Percentiles rank a stretch among this genome's conserved stretches.
phyloP scores from a whole-genome alignment of 305 asterid genomes.

The Solanum hybrid region DNA sequence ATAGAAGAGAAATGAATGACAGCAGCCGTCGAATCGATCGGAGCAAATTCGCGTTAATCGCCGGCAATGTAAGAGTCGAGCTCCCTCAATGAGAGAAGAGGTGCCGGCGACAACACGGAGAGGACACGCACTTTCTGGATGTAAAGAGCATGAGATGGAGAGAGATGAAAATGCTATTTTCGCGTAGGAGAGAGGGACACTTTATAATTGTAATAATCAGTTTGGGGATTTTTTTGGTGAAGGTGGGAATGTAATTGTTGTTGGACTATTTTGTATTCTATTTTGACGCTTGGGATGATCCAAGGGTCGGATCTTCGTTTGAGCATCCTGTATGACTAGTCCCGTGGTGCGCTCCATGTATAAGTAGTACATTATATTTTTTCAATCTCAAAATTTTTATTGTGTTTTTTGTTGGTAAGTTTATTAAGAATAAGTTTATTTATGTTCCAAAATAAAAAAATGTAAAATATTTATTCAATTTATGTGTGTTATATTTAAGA shows the following conservation, averaged over 20 bases:
- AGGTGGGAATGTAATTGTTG: neutral
- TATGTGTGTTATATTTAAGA: neutral
- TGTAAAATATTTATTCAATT: neutral
- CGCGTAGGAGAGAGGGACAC: neutral
- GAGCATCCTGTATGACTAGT: neutral
- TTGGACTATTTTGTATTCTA: neutral
- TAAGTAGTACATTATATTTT: neutral
- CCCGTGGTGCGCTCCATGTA: conserved; percentile 4
- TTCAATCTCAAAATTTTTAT: neutral
- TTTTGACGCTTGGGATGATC: conserved; percentile 11
- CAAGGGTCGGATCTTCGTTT: conserved; percentile 7
- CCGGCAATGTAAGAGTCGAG: neutral
- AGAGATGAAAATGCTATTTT: neutral
- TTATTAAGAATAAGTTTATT: too few relatives aligned
- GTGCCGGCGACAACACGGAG: neutral
- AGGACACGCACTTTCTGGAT: neutral
- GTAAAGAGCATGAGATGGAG: neutral
- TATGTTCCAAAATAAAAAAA: too few relatives aligned
- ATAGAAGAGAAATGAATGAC: neutral
- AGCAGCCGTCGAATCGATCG: neutral
- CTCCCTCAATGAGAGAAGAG: neutral
- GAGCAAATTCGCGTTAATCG: neutral
- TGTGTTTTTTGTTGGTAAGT: neutral
- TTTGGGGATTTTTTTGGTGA: neutral
- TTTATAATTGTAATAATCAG: neutral